phyloP scores from a whole-genome alignment of 495 filamentous ascomycete genomes.

The Aspergillus indologenus region DNA sequence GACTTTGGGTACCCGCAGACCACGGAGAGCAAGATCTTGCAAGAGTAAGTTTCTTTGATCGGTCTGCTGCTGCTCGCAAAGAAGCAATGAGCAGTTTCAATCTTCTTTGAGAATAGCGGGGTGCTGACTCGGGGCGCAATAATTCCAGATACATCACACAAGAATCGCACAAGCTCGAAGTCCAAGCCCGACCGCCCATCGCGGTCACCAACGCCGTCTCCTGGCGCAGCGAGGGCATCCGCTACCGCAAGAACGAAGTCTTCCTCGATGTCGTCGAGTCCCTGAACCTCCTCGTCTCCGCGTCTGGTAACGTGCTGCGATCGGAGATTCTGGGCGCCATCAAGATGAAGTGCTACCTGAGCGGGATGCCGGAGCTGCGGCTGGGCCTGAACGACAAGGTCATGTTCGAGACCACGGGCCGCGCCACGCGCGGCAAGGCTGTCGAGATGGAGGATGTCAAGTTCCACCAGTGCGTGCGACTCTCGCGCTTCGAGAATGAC shows the following conservation, averaged over 20 bases:
- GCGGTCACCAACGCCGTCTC: slow-evolving; percentile 98
- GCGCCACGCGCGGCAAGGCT: slow-evolving; percentile 91
- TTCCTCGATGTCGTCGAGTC: slow-evolving; percentile 98
- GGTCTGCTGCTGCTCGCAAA: too few relatives aligned
- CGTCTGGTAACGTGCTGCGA: slow-evolving; percentile 91
- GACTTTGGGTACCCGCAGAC: slow-evolving; percentile 99
- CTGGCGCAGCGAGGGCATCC: slow-evolving; percentile 96
- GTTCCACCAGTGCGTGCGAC: slow-evolving; percentile 97
- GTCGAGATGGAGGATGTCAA: slow-evolving; percentile 99
- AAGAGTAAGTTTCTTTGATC: slow-evolving; percentile 61
- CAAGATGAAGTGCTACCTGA: slow-evolving; percentile 99
- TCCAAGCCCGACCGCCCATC: slow-evolving; percentile 98
- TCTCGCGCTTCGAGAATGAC: slow-evolving; percentile 97
- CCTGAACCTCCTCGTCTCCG: slow-evolving; percentile 90
- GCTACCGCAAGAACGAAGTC: slow-evolving; percentile 99
- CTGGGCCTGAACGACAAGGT: slow-evolving; percentile 97
- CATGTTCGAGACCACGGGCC: slow-evolving; percentile 98
- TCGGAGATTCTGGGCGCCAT: slow-evolving; percentile 97
- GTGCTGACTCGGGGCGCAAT: too few relatives aligned
- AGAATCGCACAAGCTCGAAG: slow-evolving; percentile 97
- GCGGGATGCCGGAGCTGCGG: slow-evolving; percentile 96
- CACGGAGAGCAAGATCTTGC: slow-evolving; percentile 97
- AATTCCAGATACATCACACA: slow-evolving; percentile 95
- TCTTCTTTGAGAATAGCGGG: too few relatives aligned
- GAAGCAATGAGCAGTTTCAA: too few relatives aligned